phyloP scores from a whole-genome alignment of 1,284 basidiomycete species.

The Clitocybe nebularis region DNA sequence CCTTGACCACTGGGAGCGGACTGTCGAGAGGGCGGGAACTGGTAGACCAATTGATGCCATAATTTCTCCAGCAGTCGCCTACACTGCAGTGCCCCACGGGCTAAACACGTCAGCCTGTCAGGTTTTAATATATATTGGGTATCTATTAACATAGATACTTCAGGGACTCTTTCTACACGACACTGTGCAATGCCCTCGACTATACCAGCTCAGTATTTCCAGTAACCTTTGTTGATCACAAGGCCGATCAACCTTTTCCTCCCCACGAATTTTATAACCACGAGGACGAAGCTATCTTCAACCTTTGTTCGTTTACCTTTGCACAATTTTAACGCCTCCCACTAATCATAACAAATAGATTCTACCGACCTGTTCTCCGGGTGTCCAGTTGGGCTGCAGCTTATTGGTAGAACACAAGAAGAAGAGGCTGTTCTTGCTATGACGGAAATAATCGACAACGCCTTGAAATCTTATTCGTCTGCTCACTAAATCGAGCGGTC shows the following conservation, averaged over 20 bases:
- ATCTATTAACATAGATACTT: background rate
- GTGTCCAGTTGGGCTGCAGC: conserved; percentile 64
- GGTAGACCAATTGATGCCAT: conserved; percentile 62
- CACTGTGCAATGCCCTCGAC: conserved; percentile 62
- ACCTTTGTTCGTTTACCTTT: conserved; percentile 44
- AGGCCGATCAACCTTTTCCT: conserved; percentile 35
- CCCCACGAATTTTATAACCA: conserved; percentile 48
- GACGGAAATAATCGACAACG: conserved; percentile 46
- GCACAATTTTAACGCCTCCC: background rate
- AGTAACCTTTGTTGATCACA: conserved; percentile 51
- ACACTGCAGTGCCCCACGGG: conserved; percentile 49
- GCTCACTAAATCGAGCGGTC: conserved; percentile 5
- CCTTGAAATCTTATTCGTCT: conserved; percentile 31
- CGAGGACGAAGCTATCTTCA: conserved; percentile 49
- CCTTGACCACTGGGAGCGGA: conserved; percentile 53
- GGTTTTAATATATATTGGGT: background rate
- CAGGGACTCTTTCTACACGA: conserved; percentile 48
- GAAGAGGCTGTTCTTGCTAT: conserved; percentile 61
- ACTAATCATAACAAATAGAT: conserved; percentile 38
- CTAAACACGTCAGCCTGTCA: conserved; percentile 29
- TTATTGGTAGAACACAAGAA: conserved; percentile 61
- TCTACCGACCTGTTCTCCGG: conserved; percentile 52
- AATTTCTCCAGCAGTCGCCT: conserved; percentile 50
- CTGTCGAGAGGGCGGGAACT: conserved; percentile 46
- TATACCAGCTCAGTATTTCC: conserved; percentile 61